phyloP scores from a whole-genome alignment of 148 eudicot genomes.

The Camellia granthamiana region DNA sequence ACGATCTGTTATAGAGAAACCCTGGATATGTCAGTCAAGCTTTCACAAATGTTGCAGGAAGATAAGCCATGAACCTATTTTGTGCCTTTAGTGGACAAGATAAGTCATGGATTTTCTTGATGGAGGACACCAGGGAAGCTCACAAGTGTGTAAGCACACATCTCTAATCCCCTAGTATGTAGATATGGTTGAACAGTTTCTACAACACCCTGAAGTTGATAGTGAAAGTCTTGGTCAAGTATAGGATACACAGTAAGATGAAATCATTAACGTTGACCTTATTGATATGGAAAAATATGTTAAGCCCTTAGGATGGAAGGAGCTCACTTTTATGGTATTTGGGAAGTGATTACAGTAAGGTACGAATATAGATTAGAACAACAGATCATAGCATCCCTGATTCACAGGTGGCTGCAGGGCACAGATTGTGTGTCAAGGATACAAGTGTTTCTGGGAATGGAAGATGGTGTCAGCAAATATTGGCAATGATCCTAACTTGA shows the following conservation, averaged over 20 bases:
- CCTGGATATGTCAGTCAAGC: background rate
- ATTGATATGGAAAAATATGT: background rate
- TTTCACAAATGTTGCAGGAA: background rate
- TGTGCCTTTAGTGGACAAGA: background rate
- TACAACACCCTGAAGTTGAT: background rate
- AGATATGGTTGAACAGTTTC: background rate
- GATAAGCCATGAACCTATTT: background rate
- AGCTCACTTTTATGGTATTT: background rate
- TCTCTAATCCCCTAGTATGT: background rate
- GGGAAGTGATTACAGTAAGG: background rate
- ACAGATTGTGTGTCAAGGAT: background rate
- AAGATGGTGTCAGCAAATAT: background rate
- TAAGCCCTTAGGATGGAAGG: background rate
- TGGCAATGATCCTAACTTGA: background rate
- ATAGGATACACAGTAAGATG: background rate
- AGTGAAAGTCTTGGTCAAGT: background rate
- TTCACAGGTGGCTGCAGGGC: background rate
- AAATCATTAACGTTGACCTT: background rate
- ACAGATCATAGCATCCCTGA: background rate
- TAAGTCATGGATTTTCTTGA: background rate
- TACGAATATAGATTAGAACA: background rate
- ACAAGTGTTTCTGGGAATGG: background rate
- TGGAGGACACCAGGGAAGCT: constrained; percentile 1
- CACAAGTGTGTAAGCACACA: background rate
- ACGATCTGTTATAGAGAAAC: background rate